Evolutionary conservation across 1,284 basidiomycete genomes (phyloP), one percentile per base, ranked within the genome.

Genomic region (Sporisorium reilianum): DNA sequence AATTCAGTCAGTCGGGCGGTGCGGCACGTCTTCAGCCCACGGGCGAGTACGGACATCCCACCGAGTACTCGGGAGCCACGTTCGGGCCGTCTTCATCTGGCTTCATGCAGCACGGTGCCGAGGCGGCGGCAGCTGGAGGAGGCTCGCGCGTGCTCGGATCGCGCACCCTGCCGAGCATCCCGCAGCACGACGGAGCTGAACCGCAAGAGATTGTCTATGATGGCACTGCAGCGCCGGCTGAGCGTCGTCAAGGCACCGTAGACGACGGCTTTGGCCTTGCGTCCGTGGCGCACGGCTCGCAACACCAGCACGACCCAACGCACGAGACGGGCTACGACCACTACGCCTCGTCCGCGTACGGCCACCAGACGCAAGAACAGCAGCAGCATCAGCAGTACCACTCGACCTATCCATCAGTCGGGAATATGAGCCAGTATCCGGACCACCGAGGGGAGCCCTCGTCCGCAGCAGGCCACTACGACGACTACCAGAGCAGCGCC

Each of bases 221-320:
- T 34, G 55, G 56, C 25, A 32, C 38, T 20, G 45, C 53, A 16
- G 38, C 59, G 2, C 45, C 63, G 12, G 25, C 44, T 4, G 62
- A 67, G 6, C 56, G 61, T 14, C 48, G 70, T 18, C 64, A 74
- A 30, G 63, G 66, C 18, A 77, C 74, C 18, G 23, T 75, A 11
- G 78, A 80, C 52, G 78, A 79, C 50, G 77, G 77, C 3, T 79
- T 79, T 26, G 77, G 77, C 18, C 54, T 79, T 20, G 63, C 74
- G 6, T 64, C 75, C 3, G 54, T 49, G 22, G 55, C 70, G 20
- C 63, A 66, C 38, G 56, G 57, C 41, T 56, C 62, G 22, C 51
- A 54, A 20, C 53, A 64, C 3, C 36, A 23, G 9, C 64, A 56
- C 30, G 57, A 65, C 9, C 18, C 44, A 4, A 38, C 56, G 23